These are phyloP conservation scores for Psidium friedrichsthalianum DNA, from an alignment of 345 rosid genomes.

Conservation along the genomic window DNA sequence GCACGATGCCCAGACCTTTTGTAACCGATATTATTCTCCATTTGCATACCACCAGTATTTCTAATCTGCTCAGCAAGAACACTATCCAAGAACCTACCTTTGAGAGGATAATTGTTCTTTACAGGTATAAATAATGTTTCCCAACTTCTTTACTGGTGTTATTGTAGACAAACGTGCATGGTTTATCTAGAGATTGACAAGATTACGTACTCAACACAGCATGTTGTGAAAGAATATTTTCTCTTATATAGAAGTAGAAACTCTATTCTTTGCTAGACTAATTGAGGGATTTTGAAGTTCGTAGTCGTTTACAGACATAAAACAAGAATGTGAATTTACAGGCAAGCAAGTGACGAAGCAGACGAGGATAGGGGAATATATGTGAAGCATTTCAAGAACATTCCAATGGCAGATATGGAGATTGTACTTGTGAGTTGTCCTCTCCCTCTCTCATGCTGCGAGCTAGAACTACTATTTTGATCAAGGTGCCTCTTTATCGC, in stretches of 20 bases:
- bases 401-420: slow-evolving; percentile 91
- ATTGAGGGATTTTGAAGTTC: not conserved
- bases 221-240: not conserved
- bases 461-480: not conserved
- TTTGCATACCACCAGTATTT: slow-evolving; percentile 22
- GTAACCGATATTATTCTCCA: not conserved
- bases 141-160: not conserved
- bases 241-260: not conserved
- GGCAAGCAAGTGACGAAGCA: slow-evolving; percentile 26
- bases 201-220: not conserved
- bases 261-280: not conserved
- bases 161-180: not conserved
- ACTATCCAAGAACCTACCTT: slow-evolving; percentile 80
- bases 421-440: slow-evolving; percentile 65
- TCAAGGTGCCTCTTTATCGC: not conserved
- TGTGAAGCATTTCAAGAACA: slow-evolving; percentile 71
- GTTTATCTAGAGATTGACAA: not conserved
- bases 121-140: slow-evolving; percentile 36
- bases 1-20: not conserved
- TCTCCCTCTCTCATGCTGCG: not conserved
- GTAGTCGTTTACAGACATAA: not conserved
- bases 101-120: slow-evolving; percentile 64
- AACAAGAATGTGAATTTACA: slow-evolving; percentile 7
- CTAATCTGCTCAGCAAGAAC: slow-evolving; percentile 38
- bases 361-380: slow-evolving; percentile 40